Base-by-base conservation (phyloP, 495 filamentous ascomycete species). In the Penicillium cosmopolitanum region DNA sequence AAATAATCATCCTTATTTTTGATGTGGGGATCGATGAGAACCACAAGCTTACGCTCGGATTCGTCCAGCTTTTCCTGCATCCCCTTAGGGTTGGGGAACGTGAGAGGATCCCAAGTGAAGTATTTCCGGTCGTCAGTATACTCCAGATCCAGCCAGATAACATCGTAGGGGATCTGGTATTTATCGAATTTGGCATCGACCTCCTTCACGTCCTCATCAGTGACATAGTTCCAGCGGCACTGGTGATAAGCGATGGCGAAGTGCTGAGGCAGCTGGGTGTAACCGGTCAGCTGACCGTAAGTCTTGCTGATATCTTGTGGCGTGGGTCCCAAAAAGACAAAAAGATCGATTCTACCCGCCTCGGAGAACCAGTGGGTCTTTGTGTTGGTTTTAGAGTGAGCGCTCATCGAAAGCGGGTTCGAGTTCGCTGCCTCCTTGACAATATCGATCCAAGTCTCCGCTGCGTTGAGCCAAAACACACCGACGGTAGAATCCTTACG, bases 301-400 rank as follows among this genome's bases (percentile, higher is more conserved):
- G 84, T 84, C 55, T 87, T 87, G 56, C 87, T 88, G 35, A 98
- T 76, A 63, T 93, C 90, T 60, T 87, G 84, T 1, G 95, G 88
- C 16, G 85, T 89, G 0, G 94, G 93, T 3, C 95, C 95, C 28
- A 97, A 84, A 72, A 98, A 92, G 56, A 98, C 87, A 71, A 98
- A 98, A 19, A 96, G 81, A 70, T 98, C 95, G 53, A 98, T 77
- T 28, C 93, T 76, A 33, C 95, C 95, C 64, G 86, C 81, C 73
- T 98, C 95, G 0, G 96, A 97, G 61, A 98, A 87, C 95, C 95
- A 98, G 71, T 98, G 95, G 15, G 93, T 98, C 51, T 93, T 84
- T 1, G 93, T 97, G 62, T 85, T 85, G 5, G 80, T 89, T 65
- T 85, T 90, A 13, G 83, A 76, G 47, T 81, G 80, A 53, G 84